phyloP scores from a whole-genome alignment of 1,139 yeast genomes.

The Geotrichum candidum region DNA sequence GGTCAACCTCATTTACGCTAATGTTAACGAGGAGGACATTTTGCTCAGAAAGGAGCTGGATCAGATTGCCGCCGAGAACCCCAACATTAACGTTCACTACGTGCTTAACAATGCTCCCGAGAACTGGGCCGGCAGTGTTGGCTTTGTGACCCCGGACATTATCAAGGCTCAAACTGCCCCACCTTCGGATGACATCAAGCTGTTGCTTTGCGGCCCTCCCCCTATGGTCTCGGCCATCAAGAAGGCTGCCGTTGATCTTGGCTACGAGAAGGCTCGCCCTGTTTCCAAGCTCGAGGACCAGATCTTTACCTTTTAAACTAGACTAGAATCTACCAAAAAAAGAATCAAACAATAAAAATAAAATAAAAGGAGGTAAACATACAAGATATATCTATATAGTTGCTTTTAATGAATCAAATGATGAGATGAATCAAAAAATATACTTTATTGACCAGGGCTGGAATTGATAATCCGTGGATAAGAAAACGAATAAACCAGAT shows the following conservation, averaged over 20 bases:
- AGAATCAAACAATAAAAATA: too few relatives aligned
- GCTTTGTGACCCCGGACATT: constrained; percentile 71
- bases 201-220: constrained; percentile 90
- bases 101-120: constrained; percentile 66
- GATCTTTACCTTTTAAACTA: constrained; percentile 63
- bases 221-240: constrained; percentile 71
- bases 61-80: constrained; percentile 52
- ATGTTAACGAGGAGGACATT: constrained; percentile 71
- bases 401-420: neutral
- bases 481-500: too few relatives aligned
- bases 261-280: constrained; percentile 78
- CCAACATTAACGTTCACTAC: constrained; percentile 63
- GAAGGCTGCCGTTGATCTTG: constrained; percentile 66
- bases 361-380: too few relatives aligned
- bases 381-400: too few relatives aligned
- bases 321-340: neutral
- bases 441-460: neutral
- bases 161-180: constrained; percentile 59
- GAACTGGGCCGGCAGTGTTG: constrained; percentile 69
- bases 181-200: constrained; percentile 53
- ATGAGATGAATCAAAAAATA: neutral
- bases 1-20: constrained; percentile 70
- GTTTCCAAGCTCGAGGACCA: constrained; percentile 86
- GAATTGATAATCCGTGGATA: too few relatives aligned
- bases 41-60: constrained; percentile 76